Conservation (phyloP, 2,329 filamentous ascomycete species). For the Colletotrichum sp. region DNA sequence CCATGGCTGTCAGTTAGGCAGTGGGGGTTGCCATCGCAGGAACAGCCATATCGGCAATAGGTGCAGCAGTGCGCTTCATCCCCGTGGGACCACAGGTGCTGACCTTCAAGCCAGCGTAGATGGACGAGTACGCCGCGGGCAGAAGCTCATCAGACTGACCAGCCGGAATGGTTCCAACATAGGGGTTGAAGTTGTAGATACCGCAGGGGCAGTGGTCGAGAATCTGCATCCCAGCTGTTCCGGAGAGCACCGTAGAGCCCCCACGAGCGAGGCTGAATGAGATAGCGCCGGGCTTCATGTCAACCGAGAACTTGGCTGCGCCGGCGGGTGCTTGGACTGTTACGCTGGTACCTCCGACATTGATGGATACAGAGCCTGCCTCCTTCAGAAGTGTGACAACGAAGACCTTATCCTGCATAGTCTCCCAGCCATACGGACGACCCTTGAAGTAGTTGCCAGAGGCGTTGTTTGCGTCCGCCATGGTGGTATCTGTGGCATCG, state of each 20-base stretch:
- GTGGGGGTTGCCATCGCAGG: background rate
- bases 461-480: constrained; percentile 45
- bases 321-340: constrained; percentile 52
- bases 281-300: constrained; percentile 53
- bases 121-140: constrained; percentile 32
- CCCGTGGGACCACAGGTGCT: constrained; percentile 27
- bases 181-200: constrained; percentile 63
- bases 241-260: constrained; percentile 45
- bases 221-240: constrained; percentile 55
- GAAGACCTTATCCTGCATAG: constrained; percentile 55
- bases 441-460: constrained; percentile 58
- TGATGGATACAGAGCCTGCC: constrained; percentile 47
- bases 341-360: constrained; percentile 47
- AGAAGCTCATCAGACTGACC: constrained; percentile 38
- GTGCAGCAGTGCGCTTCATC: background rate
- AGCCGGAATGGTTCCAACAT: constrained; percentile 54
- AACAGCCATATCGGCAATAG: background rate
- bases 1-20: background rate
- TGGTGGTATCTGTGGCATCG: constrained; percentile 56
- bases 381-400: constrained; percentile 55
- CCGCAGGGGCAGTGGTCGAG: constrained; percentile 53
- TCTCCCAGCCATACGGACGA: constrained; percentile 54
- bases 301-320: constrained; percentile 45
- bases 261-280: constrained; percentile 49
- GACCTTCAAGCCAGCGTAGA: constrained; percentile 32